Evolutionary conservation across 345 rosid genomes (phyloP).

Genomic region (Ricinus communis): DNA sequence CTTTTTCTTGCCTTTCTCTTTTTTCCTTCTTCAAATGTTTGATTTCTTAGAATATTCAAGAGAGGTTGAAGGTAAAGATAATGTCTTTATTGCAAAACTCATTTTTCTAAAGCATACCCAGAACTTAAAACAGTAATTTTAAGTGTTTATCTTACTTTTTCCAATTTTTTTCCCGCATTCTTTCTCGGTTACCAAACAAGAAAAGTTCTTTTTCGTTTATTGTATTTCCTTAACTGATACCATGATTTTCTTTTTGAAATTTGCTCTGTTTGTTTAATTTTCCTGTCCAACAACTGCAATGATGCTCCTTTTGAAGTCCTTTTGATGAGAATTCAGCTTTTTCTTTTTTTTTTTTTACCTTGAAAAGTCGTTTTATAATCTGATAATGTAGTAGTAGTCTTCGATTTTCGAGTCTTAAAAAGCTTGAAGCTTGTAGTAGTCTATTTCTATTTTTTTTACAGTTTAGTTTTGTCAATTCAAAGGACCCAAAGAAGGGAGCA

Average conservation of each 20-base stretch:
- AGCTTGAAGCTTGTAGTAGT: conserved; percentile 27
- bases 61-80: not conserved
- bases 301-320: conserved; percentile 29
- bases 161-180: not conserved
- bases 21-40: not conserved
- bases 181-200: not conserved
- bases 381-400: conserved; percentile 9
- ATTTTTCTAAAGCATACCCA: not conserved
- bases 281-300: conserved; percentile 22
- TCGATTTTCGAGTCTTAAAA: conserved; percentile 24
- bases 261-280: not conserved
- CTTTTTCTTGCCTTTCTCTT: too few relatives aligned
- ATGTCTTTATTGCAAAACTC: too few relatives aligned
- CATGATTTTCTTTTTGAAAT: not conserved
- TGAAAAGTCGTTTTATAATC: conserved; percentile 11
- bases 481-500: too few relatives aligned
- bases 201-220: not conserved
- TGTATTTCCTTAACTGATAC: not conserved
- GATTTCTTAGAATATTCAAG: not conserved
- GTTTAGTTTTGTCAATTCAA: conserved; percentile 6
- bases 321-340: not conserved
- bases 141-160: not conserved
- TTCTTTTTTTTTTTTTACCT: not conserved
- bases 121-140: not conserved
- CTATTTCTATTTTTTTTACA: not conserved